These are phyloP conservation scores for Gossypium trilobum DNA, from an alignment of 441 rosid genomes.

Conservation along the genomic window DNA sequence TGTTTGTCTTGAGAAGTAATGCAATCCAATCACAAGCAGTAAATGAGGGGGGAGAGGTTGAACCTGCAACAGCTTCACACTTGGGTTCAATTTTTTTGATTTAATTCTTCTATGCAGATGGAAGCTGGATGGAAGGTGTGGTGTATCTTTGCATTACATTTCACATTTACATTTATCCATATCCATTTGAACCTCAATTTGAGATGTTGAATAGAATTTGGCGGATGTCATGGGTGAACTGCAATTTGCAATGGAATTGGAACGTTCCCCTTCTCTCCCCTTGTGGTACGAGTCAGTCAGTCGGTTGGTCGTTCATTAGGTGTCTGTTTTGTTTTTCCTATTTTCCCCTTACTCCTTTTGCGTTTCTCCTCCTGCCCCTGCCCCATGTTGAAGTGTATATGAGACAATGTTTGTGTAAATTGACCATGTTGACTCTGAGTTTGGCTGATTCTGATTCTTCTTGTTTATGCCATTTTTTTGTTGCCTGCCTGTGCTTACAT, in stretches of 20 bases:
- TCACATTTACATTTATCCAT: background rate
- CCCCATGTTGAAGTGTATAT: background rate
- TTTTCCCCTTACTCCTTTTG: background rate
- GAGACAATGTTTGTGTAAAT: conserved; percentile 23
- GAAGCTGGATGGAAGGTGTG: conserved; percentile 14
- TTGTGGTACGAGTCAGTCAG: background rate
- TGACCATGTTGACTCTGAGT: conserved; percentile 1
- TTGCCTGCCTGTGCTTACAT: background rate
- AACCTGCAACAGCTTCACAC: conserved; percentile 29
- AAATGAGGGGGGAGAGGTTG: conserved; percentile 1
- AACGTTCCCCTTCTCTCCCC: conserved; percentile 3
- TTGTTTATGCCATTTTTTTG: conserved; percentile 18
- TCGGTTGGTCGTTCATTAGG: background rate
- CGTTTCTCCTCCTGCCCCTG: background rate
- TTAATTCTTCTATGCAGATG: conserved; percentile 39
- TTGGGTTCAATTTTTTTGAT: conserved; percentile 13
- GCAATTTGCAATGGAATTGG: conserved; percentile 18
- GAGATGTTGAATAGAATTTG: conserved; percentile 3
- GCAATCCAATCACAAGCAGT: conserved; percentile 10
- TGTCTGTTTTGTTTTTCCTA: background rate
- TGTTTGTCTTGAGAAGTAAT: conserved; percentile 5
- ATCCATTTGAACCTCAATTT: conserved; percentile 1
- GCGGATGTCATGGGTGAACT: conserved; percentile 1
- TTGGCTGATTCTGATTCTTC: background rate
- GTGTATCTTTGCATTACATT: background rate